Evolutionary conservation across 257 asterid genomes (phyloP).

Genomic region (Euphrasia confusa): DNA sequence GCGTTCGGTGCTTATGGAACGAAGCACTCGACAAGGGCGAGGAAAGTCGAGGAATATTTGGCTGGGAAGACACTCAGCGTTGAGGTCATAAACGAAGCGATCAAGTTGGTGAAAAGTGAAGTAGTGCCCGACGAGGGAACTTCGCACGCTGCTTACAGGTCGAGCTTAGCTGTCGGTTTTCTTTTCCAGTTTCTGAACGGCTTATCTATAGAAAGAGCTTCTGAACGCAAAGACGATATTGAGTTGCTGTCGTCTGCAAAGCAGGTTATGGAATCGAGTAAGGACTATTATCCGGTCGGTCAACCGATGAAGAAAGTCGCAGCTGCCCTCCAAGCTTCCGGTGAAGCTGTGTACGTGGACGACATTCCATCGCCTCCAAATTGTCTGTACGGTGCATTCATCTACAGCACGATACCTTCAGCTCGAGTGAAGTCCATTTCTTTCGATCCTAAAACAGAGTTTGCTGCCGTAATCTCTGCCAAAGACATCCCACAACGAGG

Average conservation of each 20-base stretch:
- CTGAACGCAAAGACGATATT: background rate
- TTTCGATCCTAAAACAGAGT: conserved; percentile 25
- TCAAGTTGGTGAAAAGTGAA: conserved; percentile 41
- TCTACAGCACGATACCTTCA: conserved; percentile 50
- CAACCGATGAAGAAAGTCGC: conserved; percentile 49
- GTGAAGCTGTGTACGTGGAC: conserved; percentile 73
- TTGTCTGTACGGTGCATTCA: conserved; percentile 62
- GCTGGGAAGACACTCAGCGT: conserved; percentile 34
- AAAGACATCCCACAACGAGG: conserved; percentile 62
- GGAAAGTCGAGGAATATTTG: conserved; percentile 50
- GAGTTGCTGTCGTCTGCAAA: conserved; percentile 46
- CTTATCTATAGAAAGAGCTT: background rate
- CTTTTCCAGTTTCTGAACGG: conserved; percentile 6
- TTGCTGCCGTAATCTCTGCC: conserved; percentile 36
- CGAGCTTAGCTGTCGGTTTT: conserved; percentile 54
- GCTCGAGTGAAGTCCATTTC: conserved; percentile 44
- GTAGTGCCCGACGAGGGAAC: conserved; percentile 52
- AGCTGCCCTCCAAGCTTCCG: conserved; percentile 69
- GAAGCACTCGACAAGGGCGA: conserved; percentile 49
- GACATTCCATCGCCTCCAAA: conserved; percentile 70
- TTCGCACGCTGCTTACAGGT: conserved; percentile 47
- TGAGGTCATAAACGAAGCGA: conserved; percentile 39
- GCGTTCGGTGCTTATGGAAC: conserved; percentile 68
- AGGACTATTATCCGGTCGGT: conserved; percentile 62
- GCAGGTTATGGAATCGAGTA: conserved; percentile 41